phyloP scores from a whole-genome alignment of 768 basidiomycete species.

The Kwoniella botswanensis region DNA sequence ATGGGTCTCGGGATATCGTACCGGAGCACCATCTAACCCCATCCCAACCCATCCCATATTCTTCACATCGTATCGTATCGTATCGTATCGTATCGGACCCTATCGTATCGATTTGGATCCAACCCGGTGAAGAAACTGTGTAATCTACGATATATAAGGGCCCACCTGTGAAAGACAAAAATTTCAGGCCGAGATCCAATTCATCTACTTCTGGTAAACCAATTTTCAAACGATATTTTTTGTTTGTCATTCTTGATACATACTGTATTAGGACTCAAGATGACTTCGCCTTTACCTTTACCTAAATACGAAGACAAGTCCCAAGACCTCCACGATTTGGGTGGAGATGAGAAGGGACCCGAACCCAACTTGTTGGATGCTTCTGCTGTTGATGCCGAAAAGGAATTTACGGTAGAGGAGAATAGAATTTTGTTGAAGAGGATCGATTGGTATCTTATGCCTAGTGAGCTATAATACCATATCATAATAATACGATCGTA shows the following conservation, averaged over 20 bases:
- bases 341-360: slow-evolving; percentile 1
- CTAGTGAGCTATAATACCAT: neutral
- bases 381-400: neutral
- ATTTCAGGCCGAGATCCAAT: no score
- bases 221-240: no score
- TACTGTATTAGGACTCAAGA: no score
- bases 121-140: no score
- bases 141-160: no score
- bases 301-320: slow-evolving; percentile 2
- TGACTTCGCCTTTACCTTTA: neutral
- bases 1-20: neutral
- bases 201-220: no score
- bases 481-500: no score
- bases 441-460: slow-evolving; percentile 7
- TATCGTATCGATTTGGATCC: neutral
- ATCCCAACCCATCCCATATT: neutral
- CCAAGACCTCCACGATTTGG: neutral
- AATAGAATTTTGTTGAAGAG: neutral
- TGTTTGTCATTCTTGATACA: no score
- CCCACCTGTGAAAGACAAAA: no score
- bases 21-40: neutral
- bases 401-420: slow-evolving; percentile 12
- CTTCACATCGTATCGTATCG: no score
- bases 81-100: no score
- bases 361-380: neutral